Base-by-base conservation (phyloP, 768 basidiomycete genomes). In the Mycena galericulata region DNA sequence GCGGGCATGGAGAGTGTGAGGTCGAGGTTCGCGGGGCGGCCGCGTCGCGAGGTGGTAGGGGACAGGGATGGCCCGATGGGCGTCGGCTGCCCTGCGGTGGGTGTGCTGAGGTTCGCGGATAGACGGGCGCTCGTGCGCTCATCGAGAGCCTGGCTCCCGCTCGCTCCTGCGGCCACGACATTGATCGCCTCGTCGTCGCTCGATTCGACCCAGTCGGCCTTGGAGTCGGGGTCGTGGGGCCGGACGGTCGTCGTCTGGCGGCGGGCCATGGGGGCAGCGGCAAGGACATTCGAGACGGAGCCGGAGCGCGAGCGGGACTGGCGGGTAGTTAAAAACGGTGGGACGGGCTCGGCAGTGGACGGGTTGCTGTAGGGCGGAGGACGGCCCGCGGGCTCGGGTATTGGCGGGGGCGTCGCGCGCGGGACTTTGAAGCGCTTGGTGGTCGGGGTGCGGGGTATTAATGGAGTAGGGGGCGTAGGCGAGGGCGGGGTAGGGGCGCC, bases 111-210 rank as follows among this genome's bases (percentile, higher is more conserved):
- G 32, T 72, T 79, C 17, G 79, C 79, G 10, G 83, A 79, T 43
- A 82, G 78, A 3, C 82, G 82, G 14, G 87, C 83, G 75, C 94
- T 95, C 0, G 94, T 96, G 29, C 94, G 88, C 77, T 96, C 94
- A 73, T 96, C 94, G 55, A 95, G 76, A 17, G 90, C 90, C 74
- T 91, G 92, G 72, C 92, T 91, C 10, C 94, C 94, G 67, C 92
- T 93, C 17, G 92, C 84, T 14, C 89, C 94, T 20, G 94, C 93
- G 0, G 94, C 92, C 34, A 95, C 87, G 45, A 93, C 81, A 73
- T 94, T 89, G 60, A 96, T 93, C 17, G 93, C 94, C 77, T 96
- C 94, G 61, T 96, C 94, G 69, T 96, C 94, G 72, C 93, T 95
- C 7, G 87, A 89, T 76, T 93, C 89, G 62, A 87, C 82, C 94